A percentile compares a stretch with the other conserved stretches of the same genome.
Conservation (phyloP, 768 basidiomycete genomes). For the Mycena crocata region DNA sequence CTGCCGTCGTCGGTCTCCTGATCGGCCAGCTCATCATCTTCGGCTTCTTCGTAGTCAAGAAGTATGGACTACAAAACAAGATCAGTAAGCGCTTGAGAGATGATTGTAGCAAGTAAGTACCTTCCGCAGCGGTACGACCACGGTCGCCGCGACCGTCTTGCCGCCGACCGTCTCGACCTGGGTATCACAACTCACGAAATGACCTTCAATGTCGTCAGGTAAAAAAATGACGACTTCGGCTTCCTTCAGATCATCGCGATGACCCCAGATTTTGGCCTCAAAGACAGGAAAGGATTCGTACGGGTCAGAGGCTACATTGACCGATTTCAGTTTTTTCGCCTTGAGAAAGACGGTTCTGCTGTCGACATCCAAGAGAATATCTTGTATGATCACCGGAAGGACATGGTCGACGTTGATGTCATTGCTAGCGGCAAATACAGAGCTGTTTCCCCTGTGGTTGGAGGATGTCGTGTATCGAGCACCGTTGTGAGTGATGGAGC, state of each 20-base stretch:
- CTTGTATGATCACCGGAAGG: background rate
- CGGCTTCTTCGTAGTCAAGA: too few relatives aligned
- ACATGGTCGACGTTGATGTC: background rate
- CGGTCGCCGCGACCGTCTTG: too few relatives aligned
- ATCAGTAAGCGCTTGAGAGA: too few relatives aligned
- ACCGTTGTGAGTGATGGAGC: background rate
- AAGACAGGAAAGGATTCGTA: background rate
- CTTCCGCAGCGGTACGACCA: too few relatives aligned
- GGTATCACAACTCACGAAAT: background rate
- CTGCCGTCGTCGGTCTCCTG: too few relatives aligned
- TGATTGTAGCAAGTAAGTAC: too few relatives aligned
- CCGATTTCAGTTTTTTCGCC: background rate
- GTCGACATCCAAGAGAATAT: background rate
- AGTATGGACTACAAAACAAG: too few relatives aligned
- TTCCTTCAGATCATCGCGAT: background rate
- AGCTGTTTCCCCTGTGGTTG: slow-evolving; percentile 4
- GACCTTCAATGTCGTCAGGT: background rate
- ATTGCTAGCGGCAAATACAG: background rate
- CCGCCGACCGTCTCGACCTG: too few relatives aligned
- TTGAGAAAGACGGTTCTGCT: background rate
- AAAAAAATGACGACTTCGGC: background rate
- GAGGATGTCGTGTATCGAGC: background rate
- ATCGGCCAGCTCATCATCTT: too few relatives aligned
- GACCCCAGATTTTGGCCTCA: background rate
- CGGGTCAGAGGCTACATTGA: background rate